These are phyloP conservation scores for Marasmius tenuissimus DNA, from an alignment of 1,284 basidiomycete genomes.

Conservation along the genomic window DNA sequence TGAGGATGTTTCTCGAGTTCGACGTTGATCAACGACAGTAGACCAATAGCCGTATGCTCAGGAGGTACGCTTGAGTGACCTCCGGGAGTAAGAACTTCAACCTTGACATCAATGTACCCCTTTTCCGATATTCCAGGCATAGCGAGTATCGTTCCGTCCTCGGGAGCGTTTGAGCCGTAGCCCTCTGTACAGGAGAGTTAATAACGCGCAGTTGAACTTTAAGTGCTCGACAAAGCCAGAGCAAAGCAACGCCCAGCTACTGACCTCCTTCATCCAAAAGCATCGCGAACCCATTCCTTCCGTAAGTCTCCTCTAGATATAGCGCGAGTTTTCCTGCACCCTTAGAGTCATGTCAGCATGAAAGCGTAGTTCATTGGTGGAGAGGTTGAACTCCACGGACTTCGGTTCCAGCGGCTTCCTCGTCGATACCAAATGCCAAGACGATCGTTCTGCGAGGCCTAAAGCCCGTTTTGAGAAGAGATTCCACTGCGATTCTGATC, in stretches of 20 bases:
- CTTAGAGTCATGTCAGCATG: conserved; percentile 14
- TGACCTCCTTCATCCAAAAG: conserved; percentile 43
- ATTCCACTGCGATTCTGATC: conserved; percentile 36
- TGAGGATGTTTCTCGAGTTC: conserved; percentile 51
- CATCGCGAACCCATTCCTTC: conserved; percentile 45
- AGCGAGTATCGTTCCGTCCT: conserved; percentile 35
- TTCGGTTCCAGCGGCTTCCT: conserved; percentile 48
- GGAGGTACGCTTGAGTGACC: conserved; percentile 71
- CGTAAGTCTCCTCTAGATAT: conserved; percentile 45
- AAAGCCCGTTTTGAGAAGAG: conserved; percentile 42
- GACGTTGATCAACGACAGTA: conserved; percentile 51
- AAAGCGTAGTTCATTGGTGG: not conserved
- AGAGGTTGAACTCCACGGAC: conserved; percentile 7
- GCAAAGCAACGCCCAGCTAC: conserved; percentile 3
- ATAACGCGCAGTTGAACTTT: not conserved
- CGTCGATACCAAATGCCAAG: conserved; percentile 59
- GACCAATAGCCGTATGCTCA: conserved; percentile 58
- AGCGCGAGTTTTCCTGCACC: conserved; percentile 42
- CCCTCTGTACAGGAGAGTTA: conserved; percentile 2
- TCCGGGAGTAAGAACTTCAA: conserved; percentile 57
- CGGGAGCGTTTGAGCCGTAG: conserved; percentile 11
- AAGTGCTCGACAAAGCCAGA: not conserved
- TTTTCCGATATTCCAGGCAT: conserved; percentile 63
- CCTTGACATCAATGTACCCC: conserved; percentile 57
- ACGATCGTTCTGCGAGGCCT: conserved; percentile 47